Percentiles rank a stretch among this genome's conserved stretches.
Evolutionary conservation across 2,329 filamentous ascomycete genomes (phyloP).

Genomic region (Zymoseptoria pseudotritici): DNA sequence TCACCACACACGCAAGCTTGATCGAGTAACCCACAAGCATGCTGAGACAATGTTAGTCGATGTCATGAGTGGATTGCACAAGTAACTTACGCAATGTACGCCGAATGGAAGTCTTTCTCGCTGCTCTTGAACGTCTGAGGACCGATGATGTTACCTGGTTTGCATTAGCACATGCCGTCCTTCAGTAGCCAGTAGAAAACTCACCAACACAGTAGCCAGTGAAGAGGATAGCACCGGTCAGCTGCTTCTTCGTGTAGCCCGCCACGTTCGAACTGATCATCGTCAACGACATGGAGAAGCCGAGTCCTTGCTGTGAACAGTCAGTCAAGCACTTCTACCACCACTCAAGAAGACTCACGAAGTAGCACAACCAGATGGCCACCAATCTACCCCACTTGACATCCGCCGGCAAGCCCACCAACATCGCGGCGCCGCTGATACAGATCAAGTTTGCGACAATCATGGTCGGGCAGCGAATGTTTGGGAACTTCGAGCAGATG

Average conservation of each 20-base stretch:
- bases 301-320: conserved; percentile 35
- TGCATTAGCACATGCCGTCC: background rate
- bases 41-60: conserved; percentile 21
- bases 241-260: conserved; percentile 50
- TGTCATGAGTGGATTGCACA: background rate
- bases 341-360: conserved; percentile 17
- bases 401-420: conserved; percentile 44
- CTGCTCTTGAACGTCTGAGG: conserved; percentile 46
- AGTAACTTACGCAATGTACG: conserved; percentile 38
- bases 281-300: conserved; percentile 48
- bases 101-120: conserved; percentile 44
- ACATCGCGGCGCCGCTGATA: conserved; percentile 45
- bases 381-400: conserved; percentile 54
- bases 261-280: conserved; percentile 49
- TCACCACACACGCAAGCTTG: conserved; percentile 44
- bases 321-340: background rate
- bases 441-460: conserved; percentile 49
- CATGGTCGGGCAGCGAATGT: conserved; percentile 49
- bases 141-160: conserved; percentile 39
- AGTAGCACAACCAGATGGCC: conserved; percentile 51
- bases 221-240: conserved; percentile 46
- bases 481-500: conserved; percentile 47
- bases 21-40: conserved; percentile 51
- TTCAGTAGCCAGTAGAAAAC: conserved; percentile 1
- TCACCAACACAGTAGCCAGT: conserved; percentile 49